These are phyloP conservation scores for Nitzschia putrida DNA, from an alignment of 108 stramenopile genomes.

Conservation along the genomic window DNA sequence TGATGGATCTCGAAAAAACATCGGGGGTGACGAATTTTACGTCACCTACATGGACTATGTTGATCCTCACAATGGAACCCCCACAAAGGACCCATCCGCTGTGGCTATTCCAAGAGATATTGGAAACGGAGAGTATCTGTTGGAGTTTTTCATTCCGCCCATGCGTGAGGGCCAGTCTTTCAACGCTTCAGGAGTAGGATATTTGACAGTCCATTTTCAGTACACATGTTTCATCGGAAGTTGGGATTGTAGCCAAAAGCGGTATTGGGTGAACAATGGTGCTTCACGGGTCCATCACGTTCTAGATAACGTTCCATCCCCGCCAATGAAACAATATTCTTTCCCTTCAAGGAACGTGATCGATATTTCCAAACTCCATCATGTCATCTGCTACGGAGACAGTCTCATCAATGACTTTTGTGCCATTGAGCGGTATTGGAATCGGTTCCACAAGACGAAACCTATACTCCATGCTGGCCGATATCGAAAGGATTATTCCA, in stretches of 20 bases:
- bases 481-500: slow-evolving; percentile 18
- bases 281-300: slow-evolving; percentile 12
- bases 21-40: too few species aligned
- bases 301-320: neutral
- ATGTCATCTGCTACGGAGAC: slow-evolving; percentile 33
- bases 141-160: slow-evolving; percentile 32
- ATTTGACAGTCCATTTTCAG: slow-evolving; percentile 28
- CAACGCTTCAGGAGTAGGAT: neutral
- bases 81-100: neutral
- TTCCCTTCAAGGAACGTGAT: neutral
- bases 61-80: too few species aligned
- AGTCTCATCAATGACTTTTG: slow-evolving; percentile 17
- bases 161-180: neutral
- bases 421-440: slow-evolving; percentile 23
- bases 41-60: too few species aligned
- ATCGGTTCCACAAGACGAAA: slow-evolving; percentile 36
- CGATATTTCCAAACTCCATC: slow-evolving; percentile 23
- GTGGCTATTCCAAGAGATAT: slow-evolving; percentile 23
- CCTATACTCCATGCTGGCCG: slow-evolving; percentile 20
- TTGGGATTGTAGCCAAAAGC: slow-evolving; percentile 9
- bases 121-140: slow-evolving; percentile 21
- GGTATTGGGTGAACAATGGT: slow-evolving; percentile 9
- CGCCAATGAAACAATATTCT: neutral
- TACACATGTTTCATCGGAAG: slow-evolving; percentile 29
- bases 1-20: too few species aligned